phyloP scores from a whole-genome alignment of 441 rosid genomes.

The Syzygium syzygioides region DNA sequence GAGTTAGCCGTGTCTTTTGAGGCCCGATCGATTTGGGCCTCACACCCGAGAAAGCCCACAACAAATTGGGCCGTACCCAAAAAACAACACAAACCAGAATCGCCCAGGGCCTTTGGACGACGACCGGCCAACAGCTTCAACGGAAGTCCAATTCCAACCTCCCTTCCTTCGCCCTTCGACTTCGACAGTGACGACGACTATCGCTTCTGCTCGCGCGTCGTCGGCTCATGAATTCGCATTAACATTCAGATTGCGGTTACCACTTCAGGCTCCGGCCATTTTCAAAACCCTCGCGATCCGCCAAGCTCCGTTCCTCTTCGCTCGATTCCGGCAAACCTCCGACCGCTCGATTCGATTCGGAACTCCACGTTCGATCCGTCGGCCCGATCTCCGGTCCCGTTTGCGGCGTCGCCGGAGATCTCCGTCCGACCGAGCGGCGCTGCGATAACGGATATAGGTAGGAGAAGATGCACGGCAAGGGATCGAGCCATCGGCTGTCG shows the following conservation, averaged over 20 bases:
- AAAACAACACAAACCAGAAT: not conserved
- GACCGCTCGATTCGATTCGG: not conserved
- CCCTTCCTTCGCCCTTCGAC: not conserved
- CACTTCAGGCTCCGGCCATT: too few relatives aligned
- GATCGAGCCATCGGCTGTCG: constrained; percentile 39
- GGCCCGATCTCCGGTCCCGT: too few relatives aligned
- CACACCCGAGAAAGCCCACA: not conserved
- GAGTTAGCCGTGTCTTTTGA: too few relatives aligned
- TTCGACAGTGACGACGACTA: not conserved
- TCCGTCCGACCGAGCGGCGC: too few relatives aligned
- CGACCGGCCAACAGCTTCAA: not conserved
- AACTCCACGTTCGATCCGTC: too few relatives aligned
- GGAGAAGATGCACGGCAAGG: constrained; percentile 49
- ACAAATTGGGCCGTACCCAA: not conserved
- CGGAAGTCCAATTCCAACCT: not conserved
- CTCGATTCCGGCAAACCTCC: not conserved
- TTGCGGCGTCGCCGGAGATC: too few relatives aligned
- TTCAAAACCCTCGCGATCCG: not conserved
- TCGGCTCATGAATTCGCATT: not conserved
- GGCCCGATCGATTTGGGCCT: not conserved
- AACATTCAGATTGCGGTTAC: too few relatives aligned
- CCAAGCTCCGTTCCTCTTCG: not conserved
- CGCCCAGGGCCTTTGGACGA: not conserved
- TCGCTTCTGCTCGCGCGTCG: not conserved
- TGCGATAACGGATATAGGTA: not conserved